A percentile compares a stretch with the other conserved stretches of the same genome.
phyloP scores from a whole-genome alignment of 805 yeast species.

The Wickerhamiella bombiphila region DNA sequence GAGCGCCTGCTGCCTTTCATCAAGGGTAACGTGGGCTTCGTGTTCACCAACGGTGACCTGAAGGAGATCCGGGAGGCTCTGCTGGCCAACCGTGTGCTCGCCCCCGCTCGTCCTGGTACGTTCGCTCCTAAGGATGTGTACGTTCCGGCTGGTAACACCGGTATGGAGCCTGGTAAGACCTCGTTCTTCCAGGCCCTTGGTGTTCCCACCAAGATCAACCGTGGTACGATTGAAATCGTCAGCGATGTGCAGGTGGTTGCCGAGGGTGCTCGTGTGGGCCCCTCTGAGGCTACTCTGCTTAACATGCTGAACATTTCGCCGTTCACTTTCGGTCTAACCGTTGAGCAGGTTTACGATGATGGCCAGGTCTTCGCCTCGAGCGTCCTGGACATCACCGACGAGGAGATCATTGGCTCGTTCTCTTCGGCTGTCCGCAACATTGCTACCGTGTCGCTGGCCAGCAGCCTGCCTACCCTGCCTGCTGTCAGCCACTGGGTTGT shows the following conservation, averaged over 20 bases:
- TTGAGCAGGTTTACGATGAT: slow-evolving; percentile 94
- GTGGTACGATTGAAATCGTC: slow-evolving; percentile 99
- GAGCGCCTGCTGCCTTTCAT: slow-evolving; percentile 91
- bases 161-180: slow-evolving; percentile 99
- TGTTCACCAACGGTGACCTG: slow-evolving; percentile 94
- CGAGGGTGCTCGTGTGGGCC: slow-evolving; percentile 83
- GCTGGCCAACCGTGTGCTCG: slow-evolving; percentile 91
- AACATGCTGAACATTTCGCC: slow-evolving; percentile 99
- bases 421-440: slow-evolving; percentile 83
- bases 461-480: slow-evolving; percentile 98
- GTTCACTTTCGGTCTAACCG: slow-evolving; percentile 95
- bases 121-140: slow-evolving; percentile 94
- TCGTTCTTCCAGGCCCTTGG: slow-evolving; percentile 99
- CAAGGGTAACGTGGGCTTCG: slow-evolving; percentile 98
- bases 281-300: slow-evolving; percentile 95
- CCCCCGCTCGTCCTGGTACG: slow-evolving; percentile 99
- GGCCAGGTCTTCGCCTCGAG: slow-evolving; percentile 97
- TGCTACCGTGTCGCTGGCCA: slow-evolving; percentile 92
- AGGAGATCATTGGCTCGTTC: slow-evolving; percentile 85
- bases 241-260: slow-evolving; percentile 90
- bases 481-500: slow-evolving; percentile 97
- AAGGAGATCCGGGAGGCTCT: slow-evolving; percentile 81
- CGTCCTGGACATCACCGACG: slow-evolving; percentile 97
- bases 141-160: slow-evolving; percentile 99
- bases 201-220: slow-evolving; percentile 99